Conservation (phyloP, 345 rosid genomes). For the Pistacia atlantica region DNA sequence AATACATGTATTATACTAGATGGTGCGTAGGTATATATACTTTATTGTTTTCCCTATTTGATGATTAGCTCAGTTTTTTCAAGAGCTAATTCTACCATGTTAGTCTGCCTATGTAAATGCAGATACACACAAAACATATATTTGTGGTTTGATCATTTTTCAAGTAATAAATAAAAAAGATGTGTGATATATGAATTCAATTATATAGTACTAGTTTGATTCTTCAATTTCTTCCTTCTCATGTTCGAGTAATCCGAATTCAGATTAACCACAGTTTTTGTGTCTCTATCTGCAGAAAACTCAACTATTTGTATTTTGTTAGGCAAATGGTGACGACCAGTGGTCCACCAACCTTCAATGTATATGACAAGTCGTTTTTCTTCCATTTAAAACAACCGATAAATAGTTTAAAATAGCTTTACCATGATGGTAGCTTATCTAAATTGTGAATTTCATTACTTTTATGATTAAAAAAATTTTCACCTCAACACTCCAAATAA, state of each 20-base stretch:
- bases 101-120: not conserved
- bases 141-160: not conserved
- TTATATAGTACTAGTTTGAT: not conserved
- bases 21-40: not conserved
- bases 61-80: conserved; percentile 45
- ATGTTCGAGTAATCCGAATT: not conserved
- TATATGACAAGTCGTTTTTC: too few relatives aligned
- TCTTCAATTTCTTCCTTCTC: not conserved
- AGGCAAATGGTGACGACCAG: too few relatives aligned
- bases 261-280: too few relatives aligned
- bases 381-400: too few relatives aligned
- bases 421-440: too few relatives aligned
- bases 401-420: too few relatives aligned
- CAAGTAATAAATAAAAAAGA: not conserved
- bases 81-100: conserved; percentile 30
- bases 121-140: not conserved
- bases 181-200: too few relatives aligned
- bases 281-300: not conserved
- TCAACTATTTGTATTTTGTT: too few relatives aligned
- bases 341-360: too few relatives aligned
- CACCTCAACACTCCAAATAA: too few relatives aligned
- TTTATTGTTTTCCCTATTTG: not conserved
- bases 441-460: too few relatives aligned
- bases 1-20: conserved; percentile 20
- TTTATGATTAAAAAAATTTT: too few relatives aligned